These are phyloP conservation scores for Backusella tuberculispora DNA, from an alignment of 192 early-diverging fungal species.

Conservation along the genomic window DNA sequence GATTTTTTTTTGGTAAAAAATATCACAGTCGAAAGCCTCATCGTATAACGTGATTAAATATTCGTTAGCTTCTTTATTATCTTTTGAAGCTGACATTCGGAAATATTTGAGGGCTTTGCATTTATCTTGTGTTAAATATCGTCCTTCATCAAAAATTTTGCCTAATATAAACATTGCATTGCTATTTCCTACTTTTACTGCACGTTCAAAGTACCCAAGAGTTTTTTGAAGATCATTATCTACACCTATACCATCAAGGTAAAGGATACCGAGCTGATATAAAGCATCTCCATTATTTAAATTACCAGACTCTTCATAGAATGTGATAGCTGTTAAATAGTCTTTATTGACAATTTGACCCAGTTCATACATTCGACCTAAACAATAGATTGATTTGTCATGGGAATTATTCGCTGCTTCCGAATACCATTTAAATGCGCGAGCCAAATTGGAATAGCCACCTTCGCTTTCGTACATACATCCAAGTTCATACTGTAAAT, in stretches of 20 bases:
- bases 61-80: neutral
- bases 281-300: neutral
- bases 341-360: neutral
- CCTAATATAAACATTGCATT: neutral
- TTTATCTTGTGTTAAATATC: neutral
- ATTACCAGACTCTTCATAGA: neutral
- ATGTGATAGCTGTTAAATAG: neutral
- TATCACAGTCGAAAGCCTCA: neutral
- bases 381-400: neutral
- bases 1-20: neutral
- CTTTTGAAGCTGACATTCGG: neutral
- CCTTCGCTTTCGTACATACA: neutral
- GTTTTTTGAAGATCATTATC: neutral
- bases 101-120: neutral
- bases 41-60: too few species aligned
- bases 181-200: neutral
- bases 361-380: neutral
- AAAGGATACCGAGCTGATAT: neutral
- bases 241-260: neutral
- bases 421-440: neutral
- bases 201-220: neutral
- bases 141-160: neutral
- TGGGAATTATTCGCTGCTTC: neutral
- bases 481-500: neutral
- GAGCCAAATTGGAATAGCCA: neutral